Base-by-base conservation (phyloP, 2,329 filamentous ascomycete genomes). In the Rasamsonia emersonii region DNA sequence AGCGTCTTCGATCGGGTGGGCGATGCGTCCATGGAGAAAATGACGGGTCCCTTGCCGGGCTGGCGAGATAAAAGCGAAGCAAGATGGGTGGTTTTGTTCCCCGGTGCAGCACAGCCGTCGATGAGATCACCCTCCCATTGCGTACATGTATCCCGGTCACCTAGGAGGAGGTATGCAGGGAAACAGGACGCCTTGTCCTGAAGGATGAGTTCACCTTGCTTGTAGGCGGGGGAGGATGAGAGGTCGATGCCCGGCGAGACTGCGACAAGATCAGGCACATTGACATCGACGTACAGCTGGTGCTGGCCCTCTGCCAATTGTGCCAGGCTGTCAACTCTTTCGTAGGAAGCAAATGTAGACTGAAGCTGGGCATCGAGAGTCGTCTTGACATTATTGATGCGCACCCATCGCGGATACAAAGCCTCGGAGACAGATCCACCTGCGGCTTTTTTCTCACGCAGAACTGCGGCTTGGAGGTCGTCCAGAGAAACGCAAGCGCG, bases 141-240 rank as follows among this genome's bases (percentile, higher is more conserved):
- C 13, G 20, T 9, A 14, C 18, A 7, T 7, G 32, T 25, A 42
- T 80, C 74, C 36, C 73, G 66, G 6, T 75, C 63, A 0, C 62
- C 63, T 31, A 93, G 70, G 0, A 98, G 66, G 3, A 98, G 67
- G 52, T 91, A 91, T 1, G 89, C 91, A 0, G 91, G 91, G 50
- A 98, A 95, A 53, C 91, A 98, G 1, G 88, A 95, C 0, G 91
- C 89, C 58, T 95, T 96, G 51, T 96, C 91, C 56, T 98, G 91
- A 15, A 96, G 65, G 38, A 96, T 94, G 32, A 96, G 75, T 28
- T 77, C 72, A 1, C 89, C 89, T 1, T 71, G 65, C 9, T 65
- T 71, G 56, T 96, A 96, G 0, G 86, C 81, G 9, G 71, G 60
- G 5, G 76, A 79, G 40, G 78, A 81, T 13, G 77, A 79, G 25